phyloP scores from a whole-genome alignment of 306 rosid genomes.

The Morella rubra region DNA sequence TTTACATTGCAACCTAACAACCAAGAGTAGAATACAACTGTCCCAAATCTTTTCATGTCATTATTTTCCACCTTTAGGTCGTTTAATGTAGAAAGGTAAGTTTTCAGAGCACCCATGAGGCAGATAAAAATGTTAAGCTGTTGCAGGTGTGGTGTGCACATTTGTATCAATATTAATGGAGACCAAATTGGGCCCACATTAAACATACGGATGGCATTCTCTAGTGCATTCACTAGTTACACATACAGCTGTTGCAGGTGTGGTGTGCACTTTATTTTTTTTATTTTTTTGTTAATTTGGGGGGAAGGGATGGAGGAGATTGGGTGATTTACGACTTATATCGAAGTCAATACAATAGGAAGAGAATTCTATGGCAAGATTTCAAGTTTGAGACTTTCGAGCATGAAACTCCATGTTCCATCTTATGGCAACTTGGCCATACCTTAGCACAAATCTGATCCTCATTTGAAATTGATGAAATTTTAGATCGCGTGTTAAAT shows the following conservation, averaged over 20 bases:
- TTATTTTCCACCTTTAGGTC: too few species aligned
- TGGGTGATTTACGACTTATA: neutral
- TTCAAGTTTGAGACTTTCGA: neutral
- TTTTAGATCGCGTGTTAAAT: constrained; percentile 29
- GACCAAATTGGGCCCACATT: constrained; percentile 8
- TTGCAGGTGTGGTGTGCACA: neutral
- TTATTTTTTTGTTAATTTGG: neutral
- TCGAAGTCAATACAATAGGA: neutral
- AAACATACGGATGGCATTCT: constrained; percentile 1
- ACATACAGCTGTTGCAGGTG: too few species aligned
- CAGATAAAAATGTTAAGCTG: neutral
- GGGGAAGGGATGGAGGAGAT: constrained; percentile 13
- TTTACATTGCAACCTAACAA: neutral
- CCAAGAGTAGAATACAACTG: neutral
- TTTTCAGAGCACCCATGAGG: neutral
- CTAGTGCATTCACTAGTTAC: constrained; percentile 22
- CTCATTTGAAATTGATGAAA: constrained; percentile 36
- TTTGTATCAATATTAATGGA: constrained; percentile 5
- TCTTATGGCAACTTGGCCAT: constrained; percentile 24
- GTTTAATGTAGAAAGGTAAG: neutral
- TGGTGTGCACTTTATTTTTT: too few species aligned
- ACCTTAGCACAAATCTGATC: constrained; percentile 50
- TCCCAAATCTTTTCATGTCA: too few species aligned
- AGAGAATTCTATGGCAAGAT: constrained; percentile 7
- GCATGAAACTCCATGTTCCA: constrained; percentile 22